Base-by-base conservation (phyloP, 805 yeast species). In the Suhomyces xylopsoci region DNA sequence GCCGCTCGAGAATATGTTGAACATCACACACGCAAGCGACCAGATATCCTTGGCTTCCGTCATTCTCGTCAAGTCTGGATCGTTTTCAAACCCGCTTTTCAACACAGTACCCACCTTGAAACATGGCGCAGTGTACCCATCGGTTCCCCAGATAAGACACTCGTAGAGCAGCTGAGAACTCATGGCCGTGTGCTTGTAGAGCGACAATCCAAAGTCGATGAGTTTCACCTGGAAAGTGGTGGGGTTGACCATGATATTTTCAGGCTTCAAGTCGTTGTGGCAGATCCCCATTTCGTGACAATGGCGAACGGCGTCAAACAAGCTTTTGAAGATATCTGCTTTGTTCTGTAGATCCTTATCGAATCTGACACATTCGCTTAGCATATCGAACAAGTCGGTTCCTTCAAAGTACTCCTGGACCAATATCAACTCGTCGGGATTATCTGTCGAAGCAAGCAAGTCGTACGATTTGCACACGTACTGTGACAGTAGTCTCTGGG, bases 231-330 rank as follows among this genome's bases (percentile, higher is more conserved):
- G 24, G 5, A 34, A 22, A 25, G 51, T 44, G 6, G 19, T 36
- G 42, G 28, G 10, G 36, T 45, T 45, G 24, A 48, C 41, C 49
- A 47, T 40, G 30, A 51, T 48, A 14, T 51, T 51, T 30, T 52
- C 54, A 7, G 51, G 50, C 30, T 51, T 51, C 17, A 51, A 15
- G 32, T 51, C 54, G 34, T 51, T 51, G 40, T 48, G 54, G 26
- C 34, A 38, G 28, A 51, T 40, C 7, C 51, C 54, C 15, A 34
- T 26, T 36, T 43, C 26, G 24, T 48, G 50, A 25, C 51, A 48
- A 32, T 51, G 54, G 9, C 22, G 40, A 3, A 51, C 46, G 19
- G 54, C 54, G 2, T 48, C 48, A 19, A 48, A 22, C 8, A 51
- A 19, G 9, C 42, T 25, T 36, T 48, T 45, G 30, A 48, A 40